phyloP scores from a whole-genome alignment of 768 basidiomycete genomes.

The Neoboletus magnificus region DNA sequence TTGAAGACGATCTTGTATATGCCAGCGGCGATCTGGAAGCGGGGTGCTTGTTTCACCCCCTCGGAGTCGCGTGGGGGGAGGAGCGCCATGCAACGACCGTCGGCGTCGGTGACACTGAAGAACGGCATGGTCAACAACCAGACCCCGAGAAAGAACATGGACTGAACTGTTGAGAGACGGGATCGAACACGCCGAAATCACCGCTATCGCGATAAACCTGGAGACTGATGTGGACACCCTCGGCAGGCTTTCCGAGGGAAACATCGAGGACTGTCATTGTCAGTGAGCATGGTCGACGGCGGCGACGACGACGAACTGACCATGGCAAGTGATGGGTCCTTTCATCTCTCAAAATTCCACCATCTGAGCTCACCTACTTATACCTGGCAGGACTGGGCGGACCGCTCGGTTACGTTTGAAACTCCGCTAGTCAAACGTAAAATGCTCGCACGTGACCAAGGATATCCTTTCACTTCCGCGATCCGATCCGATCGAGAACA shows the following conservation, averaged over 20 bases:
- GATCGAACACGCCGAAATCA: constrained; percentile 45
- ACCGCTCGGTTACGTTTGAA: too few species aligned
- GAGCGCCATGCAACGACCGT: constrained; percentile 82
- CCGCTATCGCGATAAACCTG: constrained; percentile 45
- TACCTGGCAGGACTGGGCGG: too few species aligned
- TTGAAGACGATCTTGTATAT: constrained; percentile 85
- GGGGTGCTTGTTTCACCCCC: constrained; percentile 40
- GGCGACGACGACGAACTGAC: constrained; percentile 37
- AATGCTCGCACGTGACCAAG: constrained; percentile 5
- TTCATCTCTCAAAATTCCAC: constrained; percentile 38
- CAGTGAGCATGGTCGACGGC: not conserved
- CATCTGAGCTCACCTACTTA: not conserved
- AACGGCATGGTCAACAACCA: not conserved
- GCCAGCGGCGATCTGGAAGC: constrained; percentile 41
- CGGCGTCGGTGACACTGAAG: constrained; percentile 68
- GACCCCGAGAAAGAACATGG: not conserved
- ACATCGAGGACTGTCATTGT: constrained; percentile 72
- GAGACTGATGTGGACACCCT: constrained; percentile 61
- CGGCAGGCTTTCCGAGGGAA: constrained; percentile 76
- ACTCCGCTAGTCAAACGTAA: too few species aligned
- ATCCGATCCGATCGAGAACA: constrained; percentile 19
- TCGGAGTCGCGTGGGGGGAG: constrained; percentile 53
- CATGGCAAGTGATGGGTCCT: constrained; percentile 91
- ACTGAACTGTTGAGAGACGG: constrained; percentile 59
- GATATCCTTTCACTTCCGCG: constrained; percentile 1